Base-by-base conservation (phyloP, 106 monocot species). In the Vanilla planifolia region DNA sequence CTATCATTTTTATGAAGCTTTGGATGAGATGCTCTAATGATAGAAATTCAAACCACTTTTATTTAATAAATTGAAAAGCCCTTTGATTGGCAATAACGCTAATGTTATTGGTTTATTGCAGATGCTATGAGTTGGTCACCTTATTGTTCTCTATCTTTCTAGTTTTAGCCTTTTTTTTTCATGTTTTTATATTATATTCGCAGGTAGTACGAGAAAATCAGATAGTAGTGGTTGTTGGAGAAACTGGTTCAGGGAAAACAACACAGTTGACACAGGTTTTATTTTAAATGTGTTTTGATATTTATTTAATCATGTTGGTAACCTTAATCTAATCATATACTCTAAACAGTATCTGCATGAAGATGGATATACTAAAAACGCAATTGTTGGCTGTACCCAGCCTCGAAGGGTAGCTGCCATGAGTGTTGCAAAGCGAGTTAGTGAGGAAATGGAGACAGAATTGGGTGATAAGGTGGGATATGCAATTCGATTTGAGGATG, bases 171-270 rank as follows among this genome's bases (percentile, higher is more conserved):
- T n/a, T n/a, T n/a, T n/a, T n/a, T n/a, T n/a, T n/a, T n/a, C n/a
- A n/a, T 3, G 28, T 27, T 22, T 53, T 53, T 30, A 53, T 57
- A 57, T 9, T 20, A 34, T 57, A 48, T 73, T 32, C 43, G 48
- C 42, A 94, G 94, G 86, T 94, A 6, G 75, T 94, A 40, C 82
- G 89, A 35, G 94, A 94, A 79, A 94, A 94, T 71, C 94, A 94
- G 70, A 85, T 94, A 11, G 66, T 89, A 45, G 71, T 94, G 26
- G 94, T 94, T 11, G 94, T 94, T 69, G 94, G 94, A 67, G 94
- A 94, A 80, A 94, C 92, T 70, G 92, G 92, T 65, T 92, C 92
- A 57, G 92, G 92, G 64, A 92, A 92, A 65, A 92, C 92, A 30
- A 92, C 92, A 33, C 92, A 92, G 58, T 70, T 92, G 11, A 88